phyloP scores from a whole-genome alignment of 176 grass and related monocot genomes.

The Triticum dicoccoides region DNA sequence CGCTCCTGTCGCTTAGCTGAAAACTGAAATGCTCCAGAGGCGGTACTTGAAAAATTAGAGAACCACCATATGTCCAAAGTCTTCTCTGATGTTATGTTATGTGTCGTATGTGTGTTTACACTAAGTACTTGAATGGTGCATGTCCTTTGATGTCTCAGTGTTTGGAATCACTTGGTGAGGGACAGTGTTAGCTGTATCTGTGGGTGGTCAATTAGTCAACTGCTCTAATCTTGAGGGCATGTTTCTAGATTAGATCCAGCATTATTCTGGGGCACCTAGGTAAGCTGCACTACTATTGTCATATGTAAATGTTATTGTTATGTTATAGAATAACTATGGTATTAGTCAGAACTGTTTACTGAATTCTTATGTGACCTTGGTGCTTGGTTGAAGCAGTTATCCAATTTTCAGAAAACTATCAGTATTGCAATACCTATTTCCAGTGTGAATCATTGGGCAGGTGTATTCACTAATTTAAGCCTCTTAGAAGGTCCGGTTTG shows the following conservation, averaged over 20 bases:
- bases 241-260: not conserved
- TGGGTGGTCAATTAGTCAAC: not conserved
- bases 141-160: not conserved
- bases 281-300: not conserved
- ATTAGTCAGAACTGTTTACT: not conserved
- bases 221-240: not conserved
- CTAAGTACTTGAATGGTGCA: not conserved
- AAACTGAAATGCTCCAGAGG: not conserved
- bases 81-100: constrained; percentile 1
- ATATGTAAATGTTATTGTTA: not conserved
- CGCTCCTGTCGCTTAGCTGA: constrained; percentile 12
- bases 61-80: not conserved
- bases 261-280: not conserved
- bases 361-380: not conserved
- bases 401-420: not conserved
- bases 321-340: not conserved
- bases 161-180: not conserved
- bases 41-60: not conserved
- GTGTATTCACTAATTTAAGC: not conserved
- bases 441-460: not conserved
- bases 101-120: not conserved
- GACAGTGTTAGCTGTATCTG: not conserved
- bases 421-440: not conserved
- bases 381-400: not conserved
- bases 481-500: not conserved